phyloP scores from a whole-genome alignment of 305 asterid genomes.

The Fraxinus sp. region DNA sequence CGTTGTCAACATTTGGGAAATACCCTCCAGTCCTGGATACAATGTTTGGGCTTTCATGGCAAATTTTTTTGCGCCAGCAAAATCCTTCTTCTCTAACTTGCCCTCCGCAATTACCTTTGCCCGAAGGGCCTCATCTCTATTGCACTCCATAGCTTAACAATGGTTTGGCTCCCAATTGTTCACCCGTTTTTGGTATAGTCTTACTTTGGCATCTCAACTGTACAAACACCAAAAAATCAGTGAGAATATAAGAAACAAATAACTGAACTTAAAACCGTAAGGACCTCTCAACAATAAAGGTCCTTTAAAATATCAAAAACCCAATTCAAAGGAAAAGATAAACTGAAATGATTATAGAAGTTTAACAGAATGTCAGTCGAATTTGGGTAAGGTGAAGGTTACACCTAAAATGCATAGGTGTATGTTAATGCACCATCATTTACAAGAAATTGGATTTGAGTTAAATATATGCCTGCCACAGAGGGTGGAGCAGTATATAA shows the following conservation, averaged over 20 bases:
- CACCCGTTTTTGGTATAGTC: conserved; percentile 16
- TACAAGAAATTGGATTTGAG: neutral
- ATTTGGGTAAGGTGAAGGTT: neutral
- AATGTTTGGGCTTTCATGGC: conserved; percentile 68
- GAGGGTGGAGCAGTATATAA: neutral
- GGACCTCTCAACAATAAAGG: conserved; percentile 13
- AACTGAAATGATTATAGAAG: neutral
- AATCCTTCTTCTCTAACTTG: conserved; percentile 60
- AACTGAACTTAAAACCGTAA: conserved; percentile 7
- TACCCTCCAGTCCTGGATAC: conserved; percentile 63
- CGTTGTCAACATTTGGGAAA: conserved; percentile 64
- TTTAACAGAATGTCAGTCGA: neutral
- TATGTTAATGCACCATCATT: neutral
- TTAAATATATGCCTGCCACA: neutral
- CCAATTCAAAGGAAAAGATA: conserved; percentile 17
- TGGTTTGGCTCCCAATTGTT: conserved; percentile 23
- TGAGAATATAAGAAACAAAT: conserved; percentile 16
- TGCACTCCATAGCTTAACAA: conserved; percentile 68
- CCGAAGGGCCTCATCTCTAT: conserved; percentile 76
- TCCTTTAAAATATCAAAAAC: conserved; percentile 21
- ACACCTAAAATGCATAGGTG: neutral
- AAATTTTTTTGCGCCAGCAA: conserved; percentile 63
- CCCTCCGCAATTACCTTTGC: conserved; percentile 67
- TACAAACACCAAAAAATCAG: conserved; percentile 15
- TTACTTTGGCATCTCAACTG: conserved; percentile 22